These are phyloP conservation scores for Erythrobasidium hasegawianum DNA, from an alignment of 1,284 basidiomycete species.

Conservation along the genomic window DNA sequence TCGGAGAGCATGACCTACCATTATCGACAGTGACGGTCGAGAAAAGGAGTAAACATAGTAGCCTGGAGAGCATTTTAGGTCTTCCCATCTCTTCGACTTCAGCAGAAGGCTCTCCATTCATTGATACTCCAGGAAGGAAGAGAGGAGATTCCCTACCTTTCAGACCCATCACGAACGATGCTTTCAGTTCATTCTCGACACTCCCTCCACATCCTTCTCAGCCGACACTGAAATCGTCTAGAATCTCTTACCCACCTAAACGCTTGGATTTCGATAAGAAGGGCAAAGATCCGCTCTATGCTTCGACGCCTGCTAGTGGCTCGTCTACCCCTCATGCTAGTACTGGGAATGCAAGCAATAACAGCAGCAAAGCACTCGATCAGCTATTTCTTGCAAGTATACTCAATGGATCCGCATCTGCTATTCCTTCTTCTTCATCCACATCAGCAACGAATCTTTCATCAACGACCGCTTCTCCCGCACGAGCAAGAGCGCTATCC, in stretches of 20 bases:
- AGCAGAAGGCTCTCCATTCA: conserved; percentile 9
- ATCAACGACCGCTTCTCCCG: background rate
- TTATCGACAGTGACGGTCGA: background rate
- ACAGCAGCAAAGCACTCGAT: conserved; percentile 6
- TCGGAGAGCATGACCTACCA: background rate
- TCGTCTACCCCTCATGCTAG: background rate
- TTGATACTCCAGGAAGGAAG: conserved; percentile 18
- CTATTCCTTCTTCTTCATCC: background rate
- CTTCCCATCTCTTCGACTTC: too few relatives aligned
- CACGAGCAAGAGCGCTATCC: conserved; percentile 3
- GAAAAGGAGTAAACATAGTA: too few relatives aligned
- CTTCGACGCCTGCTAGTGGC: conserved; percentile 22
- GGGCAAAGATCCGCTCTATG: conserved; percentile 12
- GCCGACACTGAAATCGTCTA: conserved; percentile 21
- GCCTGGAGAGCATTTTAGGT: too few relatives aligned
- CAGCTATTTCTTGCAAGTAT: conserved; percentile 31
- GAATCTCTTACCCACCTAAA: conserved; percentile 29
- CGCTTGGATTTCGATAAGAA: conserved; percentile 1
- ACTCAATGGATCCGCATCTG: conserved; percentile 14
- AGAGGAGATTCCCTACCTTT: conserved; percentile 28
- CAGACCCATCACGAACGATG: background rate
- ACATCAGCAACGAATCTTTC: background rate
- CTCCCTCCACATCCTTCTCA: conserved; percentile 17
- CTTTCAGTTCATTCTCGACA: conserved; percentile 1
- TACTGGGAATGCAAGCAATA: background rate